Evolutionary conservation across 306 rosid species (phyloP), one percentile per base, ranked within the genome.

Genomic region (Castanea crenata): DNA sequence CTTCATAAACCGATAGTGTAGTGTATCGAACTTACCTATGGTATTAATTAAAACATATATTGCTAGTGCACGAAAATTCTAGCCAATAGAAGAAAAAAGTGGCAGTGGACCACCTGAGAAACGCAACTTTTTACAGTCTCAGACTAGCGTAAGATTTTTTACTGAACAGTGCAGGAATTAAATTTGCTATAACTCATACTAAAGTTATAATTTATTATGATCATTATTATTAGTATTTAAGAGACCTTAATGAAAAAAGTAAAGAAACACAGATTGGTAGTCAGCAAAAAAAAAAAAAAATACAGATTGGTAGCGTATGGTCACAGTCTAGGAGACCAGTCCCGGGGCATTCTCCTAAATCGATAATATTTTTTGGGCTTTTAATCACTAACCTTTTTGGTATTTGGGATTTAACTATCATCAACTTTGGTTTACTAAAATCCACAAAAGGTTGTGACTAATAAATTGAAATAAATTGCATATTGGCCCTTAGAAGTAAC

Each of bases 321-420:
- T 82, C 81, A 73, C 77, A 82, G 80, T 79, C 79, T 49, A 84
- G 85, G 79, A 84, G 90, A 84, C 85, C 83, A 85, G 69, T 6
- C 74, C 44, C 85, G 76, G 83, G 69, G 41, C 65, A 34, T 52
- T 77, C 87, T 80, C 85, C 78, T 5, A 59, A 61, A 79, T 54
- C 14, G 73, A 79, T 72, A 38, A 14, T 38, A 70, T 76, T 20
- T 41, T 41, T 41, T 38, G 35, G 21, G 41, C 11, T 18, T 49
- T 31, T 21, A 18, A 44, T 41, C 2, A 41, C 16, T 12, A 49
- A 49, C 0, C 54, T 49, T 10, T 49, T 49, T 49, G 54, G 54
- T 49, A 49, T 10, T 13, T 13, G 54, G 16, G 54, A 49, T 63
- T 57, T 32, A 0, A 51, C 21, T 35, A 15, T 59, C 4, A 1